phyloP scores from a whole-genome alignment of 257 asterid species.

The Capsicum rhomboideum region DNA sequence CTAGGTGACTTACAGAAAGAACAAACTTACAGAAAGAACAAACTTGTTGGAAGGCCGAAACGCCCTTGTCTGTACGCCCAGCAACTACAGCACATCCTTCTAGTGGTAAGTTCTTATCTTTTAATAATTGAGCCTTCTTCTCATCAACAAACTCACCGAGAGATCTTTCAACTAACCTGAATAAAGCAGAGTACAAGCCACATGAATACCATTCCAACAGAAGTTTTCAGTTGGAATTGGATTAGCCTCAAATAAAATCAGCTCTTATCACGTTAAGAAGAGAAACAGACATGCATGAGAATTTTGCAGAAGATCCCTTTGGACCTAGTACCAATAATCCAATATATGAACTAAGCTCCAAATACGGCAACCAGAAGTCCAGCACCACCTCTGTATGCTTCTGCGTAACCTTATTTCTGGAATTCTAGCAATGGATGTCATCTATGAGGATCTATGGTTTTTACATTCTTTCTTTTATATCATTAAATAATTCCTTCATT shows the following conservation, averaged over 20 bases:
- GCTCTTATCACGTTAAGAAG: not conserved
- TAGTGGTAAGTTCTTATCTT: constrained; percentile 68
- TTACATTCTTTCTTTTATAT: not conserved
- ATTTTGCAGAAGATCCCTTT: not conserved
- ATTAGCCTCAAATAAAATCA: not conserved
- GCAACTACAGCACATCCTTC: constrained; percentile 78
- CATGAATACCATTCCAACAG: not conserved
- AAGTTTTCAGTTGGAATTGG: not conserved
- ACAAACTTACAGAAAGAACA: constrained; percentile 95
- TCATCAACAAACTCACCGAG: constrained; percentile 86
- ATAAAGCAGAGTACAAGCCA: constrained; percentile 5
- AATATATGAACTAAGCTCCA: not conserved
- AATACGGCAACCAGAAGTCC: not conserved
- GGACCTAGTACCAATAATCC: not conserved
- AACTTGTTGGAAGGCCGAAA: constrained; percentile 87
- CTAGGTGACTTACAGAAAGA: constrained; percentile 59
- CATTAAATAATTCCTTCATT: not conserved
- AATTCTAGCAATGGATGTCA: not conserved
- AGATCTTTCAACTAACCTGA: constrained; percentile 66
- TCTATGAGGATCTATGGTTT: not conserved
- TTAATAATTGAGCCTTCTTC: constrained; percentile 55
- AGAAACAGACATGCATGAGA: not conserved
- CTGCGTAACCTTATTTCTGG: not conserved
- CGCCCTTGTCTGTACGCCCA: constrained; percentile 99
- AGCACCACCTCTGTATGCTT: not conserved